Percentiles rank a stretch among this genome's conserved stretches.
These are phyloP conservation scores for Corchorus olitorius DNA, from an alignment of 345 rosid species.

Conservation along the genomic window DNA sequence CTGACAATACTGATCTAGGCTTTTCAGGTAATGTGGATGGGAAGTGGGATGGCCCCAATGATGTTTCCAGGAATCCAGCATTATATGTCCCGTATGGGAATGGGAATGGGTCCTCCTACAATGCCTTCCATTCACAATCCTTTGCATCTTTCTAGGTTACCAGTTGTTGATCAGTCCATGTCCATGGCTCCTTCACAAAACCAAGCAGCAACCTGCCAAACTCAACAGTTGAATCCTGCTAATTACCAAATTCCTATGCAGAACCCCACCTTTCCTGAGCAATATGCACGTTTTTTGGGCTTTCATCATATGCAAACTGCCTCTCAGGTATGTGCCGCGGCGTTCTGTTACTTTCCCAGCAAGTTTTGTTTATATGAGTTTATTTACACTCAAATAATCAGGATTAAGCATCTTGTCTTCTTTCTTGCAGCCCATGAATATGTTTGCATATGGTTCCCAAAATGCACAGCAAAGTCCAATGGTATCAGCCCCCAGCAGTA, in stretches of 20 bases:
- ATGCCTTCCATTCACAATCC: constrained; percentile 39
- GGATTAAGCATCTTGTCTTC: background rate
- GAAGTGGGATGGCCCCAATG: constrained; percentile 83
- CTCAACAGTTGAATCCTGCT: constrained; percentile 43
- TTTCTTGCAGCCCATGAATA: constrained; percentile 50
- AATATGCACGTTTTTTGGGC: constrained; percentile 49
- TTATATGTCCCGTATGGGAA: constrained; percentile 54
- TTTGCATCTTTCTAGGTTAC: constrained; percentile 47
- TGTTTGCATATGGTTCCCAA: constrained; percentile 48
- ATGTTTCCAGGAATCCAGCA: constrained; percentile 83
- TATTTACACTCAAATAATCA: background rate
- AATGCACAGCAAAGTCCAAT: constrained; percentile 37
- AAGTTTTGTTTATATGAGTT: background rate
- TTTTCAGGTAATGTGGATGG: constrained; percentile 87
- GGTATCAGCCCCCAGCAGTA: constrained; percentile 29
- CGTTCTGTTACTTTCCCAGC: background rate
- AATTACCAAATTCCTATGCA: constrained; percentile 46
- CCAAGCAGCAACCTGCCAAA: constrained; percentile 40
- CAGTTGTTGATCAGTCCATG: constrained; percentile 49
- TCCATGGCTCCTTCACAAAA: constrained; percentile 39
- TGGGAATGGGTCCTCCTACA: constrained; percentile 43
- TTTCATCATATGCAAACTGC: constrained; percentile 50
- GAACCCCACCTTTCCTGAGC: constrained; percentile 40
- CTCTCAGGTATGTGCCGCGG: constrained; percentile 48
- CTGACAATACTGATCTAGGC: constrained; percentile 20